Evolutionary conservation across 306 rosid genomes (phyloP), one percentile per base, ranked within the genome.

Genomic region (Neltuma alba): DNA sequence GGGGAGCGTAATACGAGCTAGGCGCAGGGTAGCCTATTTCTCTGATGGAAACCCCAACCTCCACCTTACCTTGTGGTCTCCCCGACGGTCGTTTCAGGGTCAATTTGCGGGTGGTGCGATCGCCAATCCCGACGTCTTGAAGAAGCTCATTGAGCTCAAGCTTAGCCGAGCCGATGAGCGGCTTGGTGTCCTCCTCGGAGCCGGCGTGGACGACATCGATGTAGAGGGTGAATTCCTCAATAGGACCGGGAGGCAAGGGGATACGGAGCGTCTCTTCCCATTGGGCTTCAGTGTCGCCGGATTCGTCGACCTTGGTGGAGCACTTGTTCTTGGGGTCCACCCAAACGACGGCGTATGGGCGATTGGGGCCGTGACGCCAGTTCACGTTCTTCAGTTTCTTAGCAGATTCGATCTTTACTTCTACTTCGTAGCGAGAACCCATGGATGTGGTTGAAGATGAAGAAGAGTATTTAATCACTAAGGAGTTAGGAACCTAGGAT

Each of bases 331-430:
- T 79, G 1, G 97, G 82, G 42, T 94, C 97, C 0, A 91, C 90
- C 97, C 97, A 94, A 3, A 92, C 89, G 82, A 94, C 97, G 83
- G 84, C 97, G 87, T 94, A 94, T 0, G 99, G 95, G 54, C 58
- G 81, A 73, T 79, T 80, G 0, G 79, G 31, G 7, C 99, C 99
- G 81, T 89, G 42, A 31, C 94, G 93, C 99, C 99, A 92, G 83
- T 94, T 94, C 61, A 52, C 58, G 27, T n/a, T n/a, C n/a, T n/a
- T n/a, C n/a, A n/a, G n/a, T n/a, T n/a, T n/a, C n/a, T n/a, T n/a
- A n/a, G n/a, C n/a, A n/a, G n/a, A n/a, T n/a, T n/a, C n/a, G n/a
- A n/a, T n/a, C n/a, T n/a, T n/a, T n/a, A n/a, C n/a, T n/a, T n/a
- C n/a, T n/a, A n/a, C n/a, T n/a, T n/a, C n/a, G n/a, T n/a, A n/a